Percentiles rank a stretch among this genome's conserved stretches.
Evolutionary conservation across 192 early-diverging fungal genomes (phyloP).

Genomic region (Obelidium mucronatum): DNA sequence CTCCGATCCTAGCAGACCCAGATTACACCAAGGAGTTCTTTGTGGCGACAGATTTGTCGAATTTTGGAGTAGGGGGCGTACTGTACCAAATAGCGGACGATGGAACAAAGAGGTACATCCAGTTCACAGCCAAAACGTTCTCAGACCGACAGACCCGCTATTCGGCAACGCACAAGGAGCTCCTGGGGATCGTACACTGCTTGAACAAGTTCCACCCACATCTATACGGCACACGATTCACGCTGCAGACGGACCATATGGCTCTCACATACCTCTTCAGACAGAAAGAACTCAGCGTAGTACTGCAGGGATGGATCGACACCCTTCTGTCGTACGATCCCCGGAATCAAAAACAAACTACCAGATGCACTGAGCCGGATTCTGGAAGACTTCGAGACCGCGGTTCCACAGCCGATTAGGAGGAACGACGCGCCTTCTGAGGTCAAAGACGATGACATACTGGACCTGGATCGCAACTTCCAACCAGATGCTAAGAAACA

Average conservation of each 20-base stretch:
- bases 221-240: conserved; percentile 2
- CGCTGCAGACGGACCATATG: conserved; percentile 11
- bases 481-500: not conserved
- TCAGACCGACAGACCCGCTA: not conserved
- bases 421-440: not conserved
- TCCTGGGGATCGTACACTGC: conserved; percentile 21
- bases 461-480: not conserved
- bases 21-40: not conserved
- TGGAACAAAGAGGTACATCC: not conserved
- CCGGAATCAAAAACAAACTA: conserved; percentile 9
- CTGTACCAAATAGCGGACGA: conserved; percentile 1
- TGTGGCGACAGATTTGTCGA: not conserved
- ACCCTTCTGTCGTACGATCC: not conserved
- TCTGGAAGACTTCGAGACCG: conserved; percentile 2
- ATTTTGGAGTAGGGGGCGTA: not conserved
- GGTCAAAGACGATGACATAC: not conserved
- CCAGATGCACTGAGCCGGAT: not conserved
- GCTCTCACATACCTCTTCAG: conserved; percentile 1
- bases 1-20: not conserved
- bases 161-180: conserved; percentile 1
- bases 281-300: conserved; percentile 1
- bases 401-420: not conserved
- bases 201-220: conserved; percentile 23
- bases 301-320: conserved; percentile 7
- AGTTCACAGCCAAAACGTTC: not conserved